Base-by-base conservation (phyloP, 805 yeast genomes). In the Debaryomyces tyrocola region DNA sequence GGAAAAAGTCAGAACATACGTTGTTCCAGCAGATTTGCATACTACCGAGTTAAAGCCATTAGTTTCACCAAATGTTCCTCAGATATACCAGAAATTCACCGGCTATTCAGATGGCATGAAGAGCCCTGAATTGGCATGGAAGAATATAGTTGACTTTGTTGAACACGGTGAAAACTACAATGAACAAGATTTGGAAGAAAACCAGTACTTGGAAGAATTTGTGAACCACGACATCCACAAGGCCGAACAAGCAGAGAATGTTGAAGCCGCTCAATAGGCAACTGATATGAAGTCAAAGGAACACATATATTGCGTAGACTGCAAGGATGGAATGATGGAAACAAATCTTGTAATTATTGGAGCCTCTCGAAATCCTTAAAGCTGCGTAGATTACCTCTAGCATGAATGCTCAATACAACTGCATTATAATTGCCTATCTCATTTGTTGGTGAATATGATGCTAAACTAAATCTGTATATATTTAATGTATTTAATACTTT, bases 1-100 rank as follows among this genome's bases (percentile, higher is more conserved):
- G 89, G 67, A 69, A 38, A 90, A 85, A 61, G 98, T 92, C 27
- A 79, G 97, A 58, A 90, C 98, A 0, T 94, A 84, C 67, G 96
- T 88, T 2, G 90, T 83, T 8, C 99, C 99, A 4, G 65, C 71
- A 1, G 72, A 63, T 14, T 57, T 59, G 63, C 48, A 66, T 55
- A 48, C 51, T 18, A 56, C 69, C 6, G 64, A 61, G 39, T 73
- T 92, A 51, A 85, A 80, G 58, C 91, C 98, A 4, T 75, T 89
- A 41, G 96, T 90, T 4, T 83, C 90, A 38, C 82, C 85, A 17
- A 82, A 82, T 42, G 78, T 84, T 7, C 91, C 96, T 8, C 79
- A 80, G 56, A 77, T 90, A 40, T 75, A 71, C 52, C 90, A 90
- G 62, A 73, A 75, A 29, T 90, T 73, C 62, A 70, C 72, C 45